Base-by-base conservation (phyloP, 371 early-diverging fungal species). In the Mucor lusitanicus region DNA sequence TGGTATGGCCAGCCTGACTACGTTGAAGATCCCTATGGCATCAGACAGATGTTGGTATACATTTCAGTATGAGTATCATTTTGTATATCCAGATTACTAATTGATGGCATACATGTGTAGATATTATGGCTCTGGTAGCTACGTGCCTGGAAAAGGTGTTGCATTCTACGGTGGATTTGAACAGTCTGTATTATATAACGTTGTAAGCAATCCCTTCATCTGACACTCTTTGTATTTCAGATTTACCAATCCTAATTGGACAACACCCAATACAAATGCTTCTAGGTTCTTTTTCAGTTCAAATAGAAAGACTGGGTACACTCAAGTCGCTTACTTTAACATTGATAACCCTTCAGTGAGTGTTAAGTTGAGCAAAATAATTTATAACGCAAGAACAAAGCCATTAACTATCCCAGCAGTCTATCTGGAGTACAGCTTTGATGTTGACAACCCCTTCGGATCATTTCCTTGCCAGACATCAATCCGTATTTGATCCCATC, bases 141-240 rank as follows among this genome's bases (percentile, higher is more conserved):
- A 50, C 15, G 63, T 62, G 12, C 63, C 63, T 25, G 63, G 54
- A 1, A 62, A 53, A 53, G 63, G 63, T 23, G 37, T 19, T 33
- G 63, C 63, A 6, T 23, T 53, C 23, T 62, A 37, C 19, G 63
- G 63, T 17, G 63, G 63, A 21, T 62, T 37, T 37, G 63, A 62
- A 37, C 17, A 21, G 63, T 62, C 33, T 8, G 48, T 48, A 21
- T 48, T 30, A 30, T 30, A 30, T 2, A 30, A n/a, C n/a, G n/a
- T n/a, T n/a, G 30, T 30, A 30, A 3, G 6, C 30, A 30, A 30
- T 30, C 6, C 30, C 2, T 30, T 30, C 30, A 30, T 30, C 30
- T 30, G n/a, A 42, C 17, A n/a, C 42, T 6, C 0, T 3, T 15
- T 3, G 0, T n/a, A 2, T 17, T 42, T 17, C 6, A 42, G n/a